A percentile compares a stretch with the other conserved stretches of the same genome.
Conservation (phyloP, 2,329 filamentous ascomycete species). For the Epicoccum sorghinum region DNA sequence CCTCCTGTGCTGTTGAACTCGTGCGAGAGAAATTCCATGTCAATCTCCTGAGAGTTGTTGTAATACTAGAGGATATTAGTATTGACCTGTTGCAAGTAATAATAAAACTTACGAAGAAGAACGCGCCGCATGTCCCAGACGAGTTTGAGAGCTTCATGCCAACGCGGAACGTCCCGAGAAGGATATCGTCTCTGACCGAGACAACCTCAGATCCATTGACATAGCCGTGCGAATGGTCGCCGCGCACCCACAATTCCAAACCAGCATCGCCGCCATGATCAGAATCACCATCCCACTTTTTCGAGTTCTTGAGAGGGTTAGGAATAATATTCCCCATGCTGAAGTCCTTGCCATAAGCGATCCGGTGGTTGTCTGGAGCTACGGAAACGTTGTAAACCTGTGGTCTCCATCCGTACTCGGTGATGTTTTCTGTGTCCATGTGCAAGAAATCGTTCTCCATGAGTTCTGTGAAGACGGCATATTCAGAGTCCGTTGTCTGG, state of each 20-base stretch:
- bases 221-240: constrained; percentile 52
- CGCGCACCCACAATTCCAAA: constrained; percentile 48
- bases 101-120: constrained; percentile 70
- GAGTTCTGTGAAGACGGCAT: constrained; percentile 68
- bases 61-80: constrained; percentile 62
- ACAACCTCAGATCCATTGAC: constrained; percentile 70
- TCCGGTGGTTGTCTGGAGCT: constrained; percentile 59
- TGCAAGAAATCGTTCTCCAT: constrained; percentile 75
- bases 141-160: constrained; percentile 68
- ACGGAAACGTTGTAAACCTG: constrained; percentile 70
- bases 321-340: constrained; percentile 62
- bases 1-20: constrained; percentile 65
- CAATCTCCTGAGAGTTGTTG: constrained; percentile 80
- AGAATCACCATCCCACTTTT: constrained; percentile 54
- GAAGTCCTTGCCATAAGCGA: constrained; percentile 70
- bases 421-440: constrained; percentile 56
- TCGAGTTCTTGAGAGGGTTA: constrained; percentile 55
- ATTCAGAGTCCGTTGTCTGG: constrained; percentile 48
- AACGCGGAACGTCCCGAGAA: constrained; percentile 73
- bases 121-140: constrained; percentile 74
- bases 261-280: constrained; percentile 50
- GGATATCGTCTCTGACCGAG: constrained; percentile 64
- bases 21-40: constrained; percentile 77
- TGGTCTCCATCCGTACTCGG: constrained; percentile 62
- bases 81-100: neutral